Evolutionary conservation across 257 asterid species (phyloP).

Genomic region (Gynochthodes officinalis): DNA sequence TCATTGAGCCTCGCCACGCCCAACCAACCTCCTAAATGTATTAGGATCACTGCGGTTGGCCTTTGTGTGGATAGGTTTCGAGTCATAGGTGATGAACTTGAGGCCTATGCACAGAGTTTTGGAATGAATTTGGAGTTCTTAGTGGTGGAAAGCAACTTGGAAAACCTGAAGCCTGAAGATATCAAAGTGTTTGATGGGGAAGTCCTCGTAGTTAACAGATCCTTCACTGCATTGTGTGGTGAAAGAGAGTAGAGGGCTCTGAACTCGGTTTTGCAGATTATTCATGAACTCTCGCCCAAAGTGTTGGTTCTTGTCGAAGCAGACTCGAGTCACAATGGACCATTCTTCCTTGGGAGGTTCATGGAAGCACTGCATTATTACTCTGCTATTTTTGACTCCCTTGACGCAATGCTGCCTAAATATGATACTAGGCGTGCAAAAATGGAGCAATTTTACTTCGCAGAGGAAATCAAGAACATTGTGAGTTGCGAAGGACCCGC

Average conservation of each 20-base stretch:
- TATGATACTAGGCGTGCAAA: conserved; percentile 69
- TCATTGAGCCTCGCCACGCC: conserved; percentile 47
- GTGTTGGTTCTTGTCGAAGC: conserved; percentile 64
- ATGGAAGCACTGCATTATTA: conserved; percentile 80
- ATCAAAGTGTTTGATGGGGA: conserved; percentile 47
- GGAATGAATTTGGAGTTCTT: conserved; percentile 49
- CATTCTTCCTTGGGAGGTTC: conserved; percentile 71
- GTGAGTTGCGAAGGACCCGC: conserved; percentile 83
- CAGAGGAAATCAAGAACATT: conserved; percentile 77
- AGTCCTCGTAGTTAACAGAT: conserved; percentile 59
- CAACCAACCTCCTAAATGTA: conserved; percentile 36
- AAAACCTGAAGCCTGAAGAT: conserved; percentile 47
- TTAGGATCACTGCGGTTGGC: conserved; percentile 62
- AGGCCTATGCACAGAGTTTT: conserved; percentile 34
- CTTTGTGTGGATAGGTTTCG: conserved; percentile 32
- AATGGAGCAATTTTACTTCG: conserved; percentile 77
- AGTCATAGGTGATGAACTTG: conserved; percentile 55
- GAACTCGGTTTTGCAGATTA: conserved; percentile 56
- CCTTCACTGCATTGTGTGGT: conserved; percentile 76
- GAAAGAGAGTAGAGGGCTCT: conserved; percentile 72
- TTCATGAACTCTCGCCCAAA: conserved; percentile 62
- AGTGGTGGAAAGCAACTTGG: conserved; percentile 53
- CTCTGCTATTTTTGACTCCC: conserved; percentile 72
- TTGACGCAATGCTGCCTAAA: conserved; percentile 66
- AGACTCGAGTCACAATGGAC: conserved; percentile 80